Evolutionary conservation across 2,329 filamentous ascomycete genomes (phyloP).

Genomic region (Aureobasidium mangrovei): DNA sequence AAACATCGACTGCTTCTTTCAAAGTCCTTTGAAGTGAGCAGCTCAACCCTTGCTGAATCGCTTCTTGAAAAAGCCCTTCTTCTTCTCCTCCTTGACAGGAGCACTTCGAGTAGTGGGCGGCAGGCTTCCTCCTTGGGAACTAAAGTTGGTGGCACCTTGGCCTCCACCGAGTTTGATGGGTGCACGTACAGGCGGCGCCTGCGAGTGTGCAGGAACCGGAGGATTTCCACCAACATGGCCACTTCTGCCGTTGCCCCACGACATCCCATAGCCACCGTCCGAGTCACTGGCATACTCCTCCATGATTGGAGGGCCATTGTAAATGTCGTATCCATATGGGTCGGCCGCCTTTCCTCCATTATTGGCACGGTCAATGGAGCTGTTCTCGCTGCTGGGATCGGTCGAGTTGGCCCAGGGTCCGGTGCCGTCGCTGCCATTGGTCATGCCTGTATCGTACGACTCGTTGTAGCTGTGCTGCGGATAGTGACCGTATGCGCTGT

Average conservation of each 20-base stretch:
- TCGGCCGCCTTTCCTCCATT: slow-evolving; percentile 15
- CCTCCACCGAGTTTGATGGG: slow-evolving; percentile 18
- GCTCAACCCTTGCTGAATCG: slow-evolving; percentile 58
- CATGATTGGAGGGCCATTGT: slow-evolving; percentile 23
- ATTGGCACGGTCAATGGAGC: slow-evolving; percentile 69
- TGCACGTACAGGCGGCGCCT: slow-evolving; percentile 14
- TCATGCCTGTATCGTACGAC: slow-evolving; percentile 70
- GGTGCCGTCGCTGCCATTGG: slow-evolving; percentile 58
- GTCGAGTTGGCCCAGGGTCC: slow-evolving; percentile 75
- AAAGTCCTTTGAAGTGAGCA: not conserved
- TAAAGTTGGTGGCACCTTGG: slow-evolving; percentile 12
- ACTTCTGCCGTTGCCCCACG: slow-evolving; percentile 1
- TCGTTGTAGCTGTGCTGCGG: slow-evolving; percentile 59
- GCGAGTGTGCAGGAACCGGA: slow-evolving; percentile 2
- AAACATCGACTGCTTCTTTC: not conserved
- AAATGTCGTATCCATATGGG: slow-evolving; percentile 30
- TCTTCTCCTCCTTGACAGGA: slow-evolving; percentile 50
- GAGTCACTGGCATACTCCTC: slow-evolving; percentile 31
- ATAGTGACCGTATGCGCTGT: slow-evolving; percentile 31
- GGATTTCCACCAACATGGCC: not conserved
- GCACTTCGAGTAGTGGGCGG: slow-evolving; percentile 19
- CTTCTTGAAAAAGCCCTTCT: slow-evolving; percentile 82
- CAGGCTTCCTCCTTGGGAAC: slow-evolving; percentile 18
- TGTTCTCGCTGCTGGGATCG: slow-evolving; percentile 89
- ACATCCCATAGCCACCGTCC: slow-evolving; percentile 16